phyloP scores from a whole-genome alignment of 306 rosid genomes.

The Malus domestica region DNA sequence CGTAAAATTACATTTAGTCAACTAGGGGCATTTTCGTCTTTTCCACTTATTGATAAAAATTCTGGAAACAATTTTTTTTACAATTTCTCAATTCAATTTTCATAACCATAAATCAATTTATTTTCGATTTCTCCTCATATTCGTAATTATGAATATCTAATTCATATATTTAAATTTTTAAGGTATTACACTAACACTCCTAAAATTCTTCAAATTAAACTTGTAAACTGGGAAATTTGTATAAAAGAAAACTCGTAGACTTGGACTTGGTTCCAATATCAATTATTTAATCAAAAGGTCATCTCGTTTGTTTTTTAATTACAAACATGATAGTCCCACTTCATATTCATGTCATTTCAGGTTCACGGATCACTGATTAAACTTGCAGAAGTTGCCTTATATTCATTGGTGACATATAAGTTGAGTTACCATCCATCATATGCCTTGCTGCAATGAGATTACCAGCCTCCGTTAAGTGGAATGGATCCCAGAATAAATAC shows the following conservation, averaged over 20 bases:
- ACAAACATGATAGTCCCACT: neutral
- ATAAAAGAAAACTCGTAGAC: neutral
- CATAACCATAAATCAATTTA: no score
- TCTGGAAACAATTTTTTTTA: no score
- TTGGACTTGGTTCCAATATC: neutral
- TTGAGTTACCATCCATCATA: neutral
- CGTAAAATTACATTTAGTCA: no score
- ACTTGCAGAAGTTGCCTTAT: neutral
- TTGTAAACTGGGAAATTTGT: no score
- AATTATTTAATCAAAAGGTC: neutral
- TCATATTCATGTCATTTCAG: neutral
- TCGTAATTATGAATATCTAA: no score
- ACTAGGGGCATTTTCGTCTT: no score
- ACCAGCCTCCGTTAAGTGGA: neutral
- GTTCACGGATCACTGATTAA: no score
- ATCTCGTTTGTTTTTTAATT: neutral
- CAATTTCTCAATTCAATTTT: no score
- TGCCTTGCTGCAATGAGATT: neutral
- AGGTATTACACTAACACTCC: no score
- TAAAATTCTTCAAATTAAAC: neutral
- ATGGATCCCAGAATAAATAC: neutral
- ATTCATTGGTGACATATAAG: neutral
- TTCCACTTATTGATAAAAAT: no score
- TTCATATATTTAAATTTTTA: no score
- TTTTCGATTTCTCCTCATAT: no score